phyloP scores from a whole-genome alignment of 2,329 filamentous ascomycete genomes.

The Fulvia fulva region DNA sequence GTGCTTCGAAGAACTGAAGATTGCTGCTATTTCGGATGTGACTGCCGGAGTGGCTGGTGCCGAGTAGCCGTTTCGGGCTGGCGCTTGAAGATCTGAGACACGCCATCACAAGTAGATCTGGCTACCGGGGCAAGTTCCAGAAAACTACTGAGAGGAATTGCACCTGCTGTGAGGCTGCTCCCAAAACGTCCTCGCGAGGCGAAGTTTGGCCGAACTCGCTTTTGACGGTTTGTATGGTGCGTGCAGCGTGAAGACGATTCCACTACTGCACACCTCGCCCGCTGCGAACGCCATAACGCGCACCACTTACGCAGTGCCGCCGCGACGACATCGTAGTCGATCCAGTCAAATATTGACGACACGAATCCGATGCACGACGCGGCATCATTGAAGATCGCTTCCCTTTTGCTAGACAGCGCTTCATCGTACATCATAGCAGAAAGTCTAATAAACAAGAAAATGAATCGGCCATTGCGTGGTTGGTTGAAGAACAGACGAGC shows the following conservation, averaged over 20 bases:
- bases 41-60: constrained; percentile 2
- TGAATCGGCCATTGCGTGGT: background rate
- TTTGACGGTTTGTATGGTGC: too few species aligned
- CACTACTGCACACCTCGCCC: background rate
- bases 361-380: background rate
- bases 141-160: background rate
- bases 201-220: background rate
- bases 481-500: background rate
- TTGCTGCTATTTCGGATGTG: background rate
- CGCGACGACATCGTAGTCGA: too few species aligned
- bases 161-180: background rate
- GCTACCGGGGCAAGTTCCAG: background rate
- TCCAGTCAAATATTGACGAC: too few species aligned
- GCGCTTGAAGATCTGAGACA: constrained; percentile 7
- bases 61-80: background rate
- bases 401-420: background rate
- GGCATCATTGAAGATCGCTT: background rate
- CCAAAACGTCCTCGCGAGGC: background rate
- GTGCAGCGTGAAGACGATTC: background rate
- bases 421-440: background rate
- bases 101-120: background rate
- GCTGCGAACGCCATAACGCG: too few species aligned
- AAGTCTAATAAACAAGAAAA: background rate
- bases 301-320: too few species aligned
- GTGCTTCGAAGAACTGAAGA: background rate